phyloP scores from a whole-genome alignment of 225 moss, liverwort and hornwort species.

The Sphagnum contortum region DNA sequence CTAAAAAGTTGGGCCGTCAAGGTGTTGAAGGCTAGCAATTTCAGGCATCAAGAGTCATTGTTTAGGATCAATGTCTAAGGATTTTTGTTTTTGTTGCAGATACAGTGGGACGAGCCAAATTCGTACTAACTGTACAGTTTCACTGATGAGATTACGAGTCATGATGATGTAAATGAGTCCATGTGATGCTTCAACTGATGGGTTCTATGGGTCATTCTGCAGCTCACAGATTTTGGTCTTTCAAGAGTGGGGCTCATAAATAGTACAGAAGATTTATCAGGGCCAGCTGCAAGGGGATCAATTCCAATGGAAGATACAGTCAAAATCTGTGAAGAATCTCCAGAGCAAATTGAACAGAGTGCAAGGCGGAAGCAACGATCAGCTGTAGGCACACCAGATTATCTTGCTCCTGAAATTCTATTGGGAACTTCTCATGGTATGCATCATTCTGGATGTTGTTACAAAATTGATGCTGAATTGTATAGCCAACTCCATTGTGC shows the following conservation, averaged over 20 bases:
- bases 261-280: conserved; percentile 97
- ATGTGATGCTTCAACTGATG: no score
- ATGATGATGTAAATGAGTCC: no score
- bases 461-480: no score
- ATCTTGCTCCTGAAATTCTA: conserved; percentile 97
- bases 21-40: no score
- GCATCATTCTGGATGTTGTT: not conserved
- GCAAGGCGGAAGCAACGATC: conserved; percentile 93
- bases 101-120: no score
- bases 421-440: conserved; percentile 96
- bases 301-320: conserved; percentile 67
- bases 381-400: conserved; percentile 97
- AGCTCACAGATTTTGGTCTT: conserved; percentile 99
- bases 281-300: conserved; percentile 64
- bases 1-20: no score
- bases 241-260: conserved; percentile 99
- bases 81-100: no score
- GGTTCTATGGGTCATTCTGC: conserved; percentile 3
- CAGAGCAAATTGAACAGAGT: conserved; percentile 73
- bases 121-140: no score
- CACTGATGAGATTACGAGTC: no score
- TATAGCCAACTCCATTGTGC: no score
- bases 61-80: no score
- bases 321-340: conserved; percentile 45
- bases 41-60: no score